Evolutionary conservation across 2,329 filamentous ascomycete species (phyloP), one percentile per base, ranked within the genome.

Genomic region (Diatrype stigma): DNA sequence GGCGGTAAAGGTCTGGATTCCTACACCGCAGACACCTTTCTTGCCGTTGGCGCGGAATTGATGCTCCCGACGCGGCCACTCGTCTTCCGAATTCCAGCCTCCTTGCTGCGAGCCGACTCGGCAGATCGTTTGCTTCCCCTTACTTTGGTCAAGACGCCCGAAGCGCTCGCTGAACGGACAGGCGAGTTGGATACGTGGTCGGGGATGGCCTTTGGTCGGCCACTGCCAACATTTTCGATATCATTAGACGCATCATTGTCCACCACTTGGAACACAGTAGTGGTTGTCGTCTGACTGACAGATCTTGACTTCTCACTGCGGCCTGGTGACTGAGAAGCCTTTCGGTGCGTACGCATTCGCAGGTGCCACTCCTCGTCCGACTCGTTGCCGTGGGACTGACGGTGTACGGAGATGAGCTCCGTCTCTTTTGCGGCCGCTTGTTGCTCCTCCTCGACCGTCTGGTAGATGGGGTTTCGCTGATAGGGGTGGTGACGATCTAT

Each of bases 301-400:
- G 90, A 88, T 45, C 89, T 79, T 49, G 77, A 72, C 72, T 84
- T 87, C 51, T 84, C 82, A 46, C 67, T 78, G 61, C 75, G 78
- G 52, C 73, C 80, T 32, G 79, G 88, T 49, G 80, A 87, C 57
- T 80, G 81, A 19, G 80, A 87, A 37, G 73, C 74, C 72, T 85
- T 89, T 60, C 79, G 86, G 62, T 77, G 82, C 51, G 82, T 81
- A 57, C 81, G 81, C 77, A 90, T 84, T 46, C 90, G 86, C 44
- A 96, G 72, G 63, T 91, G 87, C 61, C 83, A 81, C 66, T 96
- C 90, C 63, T 96, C 90, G 54, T 96, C 91, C 19, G 86, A 88
- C 65, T 94, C 89, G 45, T 75, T 75, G 42, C 78, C 80, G 17
- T 79, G 78, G 14, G 82, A 85, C 38, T 80, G 77, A 32, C 82